Conservation (phyloP, 176 grass and related monocot genomes). For the Tillandsia leiboldiana region DNA sequence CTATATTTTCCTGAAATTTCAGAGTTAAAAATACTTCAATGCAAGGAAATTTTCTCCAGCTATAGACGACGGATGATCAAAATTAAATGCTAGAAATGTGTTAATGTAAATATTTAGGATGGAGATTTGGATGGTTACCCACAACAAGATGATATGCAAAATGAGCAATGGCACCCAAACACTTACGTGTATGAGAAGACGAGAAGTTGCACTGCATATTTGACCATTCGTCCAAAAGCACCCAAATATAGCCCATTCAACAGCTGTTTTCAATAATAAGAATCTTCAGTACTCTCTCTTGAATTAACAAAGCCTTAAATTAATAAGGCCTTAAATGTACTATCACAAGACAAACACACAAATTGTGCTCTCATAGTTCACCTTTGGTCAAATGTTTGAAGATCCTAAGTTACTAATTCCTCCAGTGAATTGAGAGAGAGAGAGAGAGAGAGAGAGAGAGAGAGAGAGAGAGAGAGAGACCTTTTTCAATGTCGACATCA, state of each 20-base stretch:
- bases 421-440: background rate
- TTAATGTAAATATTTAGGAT: background rate
- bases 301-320: too few relatives aligned
- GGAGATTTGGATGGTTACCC: background rate
- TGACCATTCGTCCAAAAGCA: constrained; percentile 99
- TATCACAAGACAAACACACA: background rate
- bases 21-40: too few relatives aligned
- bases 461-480: constrained; percentile 27
- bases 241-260: constrained; percentile 95
- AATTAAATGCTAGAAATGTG: background rate
- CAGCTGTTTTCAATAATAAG: constrained; percentile 54
- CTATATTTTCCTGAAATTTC: constrained; percentile 55
- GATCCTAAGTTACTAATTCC: too few relatives aligned
- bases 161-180: background rate
- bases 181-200: constrained; percentile 91
- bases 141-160: background rate
- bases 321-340: too few relatives aligned
- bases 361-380: background rate
- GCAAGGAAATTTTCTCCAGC: background rate
- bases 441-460: background rate
- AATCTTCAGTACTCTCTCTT: background rate
- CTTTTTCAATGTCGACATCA: constrained; percentile 96
- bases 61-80: background rate
- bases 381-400: background rate
- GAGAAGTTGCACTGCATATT: constrained; percentile 98